Evolutionary conservation across 306 rosid species (phyloP).

Genomic region (Ziziphus jujuba): DNA sequence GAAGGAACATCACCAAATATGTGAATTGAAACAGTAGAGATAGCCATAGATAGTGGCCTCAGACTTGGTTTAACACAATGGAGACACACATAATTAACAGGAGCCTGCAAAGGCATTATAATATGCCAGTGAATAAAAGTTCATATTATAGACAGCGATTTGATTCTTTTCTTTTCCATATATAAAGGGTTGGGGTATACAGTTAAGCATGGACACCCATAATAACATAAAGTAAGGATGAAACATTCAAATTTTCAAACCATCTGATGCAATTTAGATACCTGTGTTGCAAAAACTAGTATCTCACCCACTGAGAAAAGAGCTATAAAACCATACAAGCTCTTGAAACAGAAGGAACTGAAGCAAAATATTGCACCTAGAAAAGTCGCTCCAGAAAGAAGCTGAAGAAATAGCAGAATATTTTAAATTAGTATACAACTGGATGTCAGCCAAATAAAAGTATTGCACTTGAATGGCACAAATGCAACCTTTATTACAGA

Average conservation of each 20-base stretch:
- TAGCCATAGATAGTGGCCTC: conserved; percentile 89
- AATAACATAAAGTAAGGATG: neutral
- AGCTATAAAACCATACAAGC: conserved; percentile 61
- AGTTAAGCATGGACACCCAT: neutral
- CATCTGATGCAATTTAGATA: conserved; percentile 28
- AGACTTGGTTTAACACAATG: conserved; percentile 78
- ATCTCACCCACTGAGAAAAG: conserved; percentile 81
- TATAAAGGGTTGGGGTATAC: neutral
- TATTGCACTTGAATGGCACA: neutral
- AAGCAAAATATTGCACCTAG: conserved; percentile 85
- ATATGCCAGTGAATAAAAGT: neutral
- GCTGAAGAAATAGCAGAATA: conserved; percentile 49
- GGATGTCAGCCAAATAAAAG: neutral
- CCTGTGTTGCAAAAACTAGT: conserved; percentile 83
- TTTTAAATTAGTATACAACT: conserved; percentile 18
- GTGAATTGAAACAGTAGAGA: conserved; percentile 88
- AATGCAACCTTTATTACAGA: neutral
- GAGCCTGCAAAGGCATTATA: conserved; percentile 70
- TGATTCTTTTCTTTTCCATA: neutral
- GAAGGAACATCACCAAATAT: conserved; percentile 94
- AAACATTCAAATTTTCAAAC: conserved; percentile 8
- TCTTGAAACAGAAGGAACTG: conserved; percentile 65
- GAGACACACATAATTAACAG: conserved; percentile 82
- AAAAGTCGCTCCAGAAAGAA: conserved; percentile 80
- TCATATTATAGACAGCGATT: neutral